Base-by-base conservation (phyloP, 2,329 filamentous ascomycete species). In the Fusarium buharicum region DNA sequence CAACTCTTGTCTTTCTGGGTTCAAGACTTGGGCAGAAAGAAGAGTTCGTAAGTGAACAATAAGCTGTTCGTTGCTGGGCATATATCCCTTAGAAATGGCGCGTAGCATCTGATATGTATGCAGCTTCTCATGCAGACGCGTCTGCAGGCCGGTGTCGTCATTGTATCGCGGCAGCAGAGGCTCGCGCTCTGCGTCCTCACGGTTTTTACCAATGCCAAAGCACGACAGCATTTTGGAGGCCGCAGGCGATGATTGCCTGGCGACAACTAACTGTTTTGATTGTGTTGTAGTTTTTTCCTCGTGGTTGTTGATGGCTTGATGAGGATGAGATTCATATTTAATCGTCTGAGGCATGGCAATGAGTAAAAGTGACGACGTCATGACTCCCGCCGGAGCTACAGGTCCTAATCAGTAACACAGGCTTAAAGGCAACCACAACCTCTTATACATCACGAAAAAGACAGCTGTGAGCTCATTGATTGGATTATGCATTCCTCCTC, bases 41-140 rank as follows among this genome's bases (percentile, higher is more conserved):
- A 97, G 78, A 3, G 89, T 91, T 66, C 92, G 87, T 3, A 98
- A 80, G 66, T 96, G 93, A 73, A 89, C 81, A 69, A 95, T 90
- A 66, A 84, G 73, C 75, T 98, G 94, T 67, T 95, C 89, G 11
- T 91, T 97, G 6, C 92, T 95, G 41, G 94, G 94, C 90, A 98
- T 93, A 76, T 88, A 97, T 6, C 94, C 94, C 70, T 91, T 86
- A 2, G 86, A 85, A 10, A 97, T 75, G 50, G 94, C 94, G 49
- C 91, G 86, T 24, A 93, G 74, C 90, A 97, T 96, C 81, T 97
- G 92, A 73, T 97, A 97, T 22, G 89, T 89, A 77, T 97, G 94
- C 59, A 98, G 84, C 81, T 97, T 97, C 75, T 94, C 88, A 72
- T 94, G 91, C 55, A 96, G 83, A 69, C 87, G 82, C 43, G 87